phyloP scores from a whole-genome alignment of 225 moss, liverwort and hornwort genomes.

The Climacium dendroides region DNA sequence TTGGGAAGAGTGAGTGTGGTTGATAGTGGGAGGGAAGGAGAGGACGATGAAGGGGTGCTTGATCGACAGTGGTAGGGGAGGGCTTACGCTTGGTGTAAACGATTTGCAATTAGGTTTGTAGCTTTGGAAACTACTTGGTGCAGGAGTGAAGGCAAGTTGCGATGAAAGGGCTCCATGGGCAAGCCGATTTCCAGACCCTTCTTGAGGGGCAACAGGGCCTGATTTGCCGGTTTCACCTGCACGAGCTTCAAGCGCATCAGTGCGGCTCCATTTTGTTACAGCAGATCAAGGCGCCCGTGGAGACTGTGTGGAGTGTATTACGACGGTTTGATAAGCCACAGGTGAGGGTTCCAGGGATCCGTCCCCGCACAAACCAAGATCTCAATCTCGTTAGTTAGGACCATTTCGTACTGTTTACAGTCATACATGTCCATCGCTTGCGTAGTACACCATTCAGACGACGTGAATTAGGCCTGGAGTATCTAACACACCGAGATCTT shows the following conservation, averaged over 20 bases:
- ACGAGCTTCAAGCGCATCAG: conserved; percentile 33
- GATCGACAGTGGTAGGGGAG: background rate
- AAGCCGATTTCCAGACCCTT: background rate
- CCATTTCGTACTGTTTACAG: background rate
- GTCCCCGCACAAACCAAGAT: background rate
- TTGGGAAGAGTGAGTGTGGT: background rate
- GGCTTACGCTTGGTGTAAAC: background rate
- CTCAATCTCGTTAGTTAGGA: background rate
- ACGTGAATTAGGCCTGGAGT: background rate
- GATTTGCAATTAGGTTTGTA: background rate
- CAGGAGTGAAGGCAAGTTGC: background rate
- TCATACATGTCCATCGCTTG: background rate
- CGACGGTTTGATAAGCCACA: conserved; percentile 38
- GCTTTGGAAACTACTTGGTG: background rate
- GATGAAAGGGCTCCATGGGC: background rate
- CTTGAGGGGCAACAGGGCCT: conserved; percentile 16
- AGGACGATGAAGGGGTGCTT: background rate
- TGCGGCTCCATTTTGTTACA: conserved; percentile 42
- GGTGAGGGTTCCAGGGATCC: background rate
- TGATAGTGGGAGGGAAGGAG: background rate
- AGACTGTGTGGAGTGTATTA: conserved; percentile 28
- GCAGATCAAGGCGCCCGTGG: conserved; percentile 30
- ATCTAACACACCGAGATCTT: background rate
- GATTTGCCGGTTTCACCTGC: conserved; percentile 33
- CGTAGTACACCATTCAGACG: background rate